Evolutionary conservation across 371 early-diverging fungal genomes (phyloP).

Genomic region (Dentiscutata heterogama): DNA sequence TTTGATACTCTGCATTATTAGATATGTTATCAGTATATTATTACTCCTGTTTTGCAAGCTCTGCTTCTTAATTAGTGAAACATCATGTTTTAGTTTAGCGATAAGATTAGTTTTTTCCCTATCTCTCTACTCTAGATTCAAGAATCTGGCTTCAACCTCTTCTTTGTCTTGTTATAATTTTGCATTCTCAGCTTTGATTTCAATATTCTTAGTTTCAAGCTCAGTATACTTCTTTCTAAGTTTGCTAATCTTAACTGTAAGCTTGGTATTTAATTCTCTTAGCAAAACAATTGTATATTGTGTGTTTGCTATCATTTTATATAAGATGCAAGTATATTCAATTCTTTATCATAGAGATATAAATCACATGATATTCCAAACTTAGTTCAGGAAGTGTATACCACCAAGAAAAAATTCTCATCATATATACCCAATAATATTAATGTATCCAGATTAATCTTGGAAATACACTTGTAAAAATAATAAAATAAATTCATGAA

Average conservation of each 20-base stretch:
- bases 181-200: neutral
- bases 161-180: slow-evolving; percentile 7
- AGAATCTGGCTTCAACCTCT: neutral
- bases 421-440: too few species aligned
- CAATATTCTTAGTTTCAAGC: neutral
- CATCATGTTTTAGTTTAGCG: slow-evolving; percentile 24
- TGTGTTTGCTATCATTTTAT: too few species aligned
- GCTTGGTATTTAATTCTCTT: neutral
- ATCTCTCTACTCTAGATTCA: slow-evolving; percentile 13
- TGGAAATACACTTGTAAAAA: too few species aligned
- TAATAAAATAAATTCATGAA: too few species aligned
- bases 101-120: neutral
- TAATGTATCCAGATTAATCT: too few species aligned
- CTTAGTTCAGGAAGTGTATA: too few species aligned
- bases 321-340: too few species aligned
- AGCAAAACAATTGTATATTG: too few species aligned
- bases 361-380: too few species aligned
- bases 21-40: neutral
- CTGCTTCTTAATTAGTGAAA: slow-evolving; percentile 35
- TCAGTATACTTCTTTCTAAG: slow-evolving; percentile 27
- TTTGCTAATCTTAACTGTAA: neutral
- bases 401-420: too few species aligned
- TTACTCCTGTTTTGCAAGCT: slow-evolving; percentile 2
- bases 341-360: too few species aligned
- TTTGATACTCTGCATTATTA: neutral